Evolutionary conservation across 148 eudicot genomes (phyloP), one percentile per base, ranked within the genome.

Genomic region (Chenopodium quinoa): DNA sequence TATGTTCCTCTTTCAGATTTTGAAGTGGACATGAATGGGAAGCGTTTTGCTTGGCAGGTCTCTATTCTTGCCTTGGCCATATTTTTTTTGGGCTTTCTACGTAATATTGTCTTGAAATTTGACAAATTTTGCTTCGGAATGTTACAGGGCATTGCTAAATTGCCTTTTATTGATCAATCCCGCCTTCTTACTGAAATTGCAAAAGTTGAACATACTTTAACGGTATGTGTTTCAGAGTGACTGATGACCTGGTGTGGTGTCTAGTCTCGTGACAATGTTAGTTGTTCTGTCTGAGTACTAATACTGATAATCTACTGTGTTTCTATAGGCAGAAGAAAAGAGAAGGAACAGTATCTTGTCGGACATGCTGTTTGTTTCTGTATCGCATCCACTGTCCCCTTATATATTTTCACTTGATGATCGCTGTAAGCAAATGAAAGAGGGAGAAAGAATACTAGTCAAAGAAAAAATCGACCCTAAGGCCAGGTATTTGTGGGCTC

Each of bases 31-130:
- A 94, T 96, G 97, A 92, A 92, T 79, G 99, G 99, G 29, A 94
- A 96, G 86, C 90, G 98, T 54, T 96, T n/a, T 86, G 79, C 97
- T 76, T 96, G 98, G 98, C 98, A 93, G 99, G 99, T 96, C 76
- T 75, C 2, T 79, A 23, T 67, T 75, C 34, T 69, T 20, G 25
- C 23, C 63, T 68, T 40, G 63, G 14, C 11, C 44, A 63, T 32
- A 32, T 79, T 20, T 37, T 58, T 64, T 48, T 31, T 12, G 22
- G 9, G 3, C 27, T 63, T 20, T 22, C 22, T 79, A 52, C 29
- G 58, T 74, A 46, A 60, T 17, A 79, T 62, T 23, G 9, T 60
- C 9, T 83, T 79, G 32, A 73, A 14, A 31, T 64, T 66, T 65
- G 71, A 81, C 72, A 68, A 10, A 67, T 47, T 29, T 54, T 75